Conservation (phyloP, 768 basidiomycete species). For the Mycena venus region DNA sequence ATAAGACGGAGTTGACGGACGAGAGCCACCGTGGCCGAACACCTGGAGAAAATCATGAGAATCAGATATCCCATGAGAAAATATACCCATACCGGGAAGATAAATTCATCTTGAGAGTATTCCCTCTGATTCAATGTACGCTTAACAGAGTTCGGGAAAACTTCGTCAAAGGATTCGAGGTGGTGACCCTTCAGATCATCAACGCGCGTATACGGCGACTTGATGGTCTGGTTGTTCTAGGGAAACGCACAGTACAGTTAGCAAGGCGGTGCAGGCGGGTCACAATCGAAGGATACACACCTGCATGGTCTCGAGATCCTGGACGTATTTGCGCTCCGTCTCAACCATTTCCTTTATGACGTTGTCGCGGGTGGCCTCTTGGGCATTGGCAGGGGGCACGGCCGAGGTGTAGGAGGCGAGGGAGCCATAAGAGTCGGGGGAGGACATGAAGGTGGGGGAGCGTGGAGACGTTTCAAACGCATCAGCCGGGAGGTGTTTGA, state of each 20-base stretch:
- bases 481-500: conserved; percentile 78
- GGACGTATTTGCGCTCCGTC: conserved; percentile 96
- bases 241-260: conserved; percentile 21
- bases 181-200: conserved; percentile 99
- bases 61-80: background rate
- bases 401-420: conserved; percentile 58
- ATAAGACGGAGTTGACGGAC: conserved; percentile 4
- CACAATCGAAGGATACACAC: conserved; percentile 56
- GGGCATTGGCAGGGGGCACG: conserved; percentile 63
- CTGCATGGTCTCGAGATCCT: conserved; percentile 97
- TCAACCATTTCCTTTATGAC: conserved; percentile 92
- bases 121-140: conserved; percentile 10
- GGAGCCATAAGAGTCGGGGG: conserved; percentile 69
- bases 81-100: conserved; percentile 7
- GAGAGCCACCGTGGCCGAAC: conserved; percentile 11
- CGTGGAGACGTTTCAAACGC: conserved; percentile 75
- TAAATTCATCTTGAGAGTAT: conserved; percentile 2
- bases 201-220: conserved; percentile 86
- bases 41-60: conserved; percentile 5
- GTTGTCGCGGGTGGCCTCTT: conserved; percentile 79
- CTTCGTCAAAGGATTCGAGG: conserved; percentile 92
- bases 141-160: conserved; percentile 59
- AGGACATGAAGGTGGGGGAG: conserved; percentile 67
- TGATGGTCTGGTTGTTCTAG: conserved; percentile 90
- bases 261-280: background rate